Percentiles rank a stretch among this genome's conserved stretches.
These are phyloP conservation scores for Thalia dealbata DNA, from an alignment of 176 grass and related monocot species.

Conservation along the genomic window DNA sequence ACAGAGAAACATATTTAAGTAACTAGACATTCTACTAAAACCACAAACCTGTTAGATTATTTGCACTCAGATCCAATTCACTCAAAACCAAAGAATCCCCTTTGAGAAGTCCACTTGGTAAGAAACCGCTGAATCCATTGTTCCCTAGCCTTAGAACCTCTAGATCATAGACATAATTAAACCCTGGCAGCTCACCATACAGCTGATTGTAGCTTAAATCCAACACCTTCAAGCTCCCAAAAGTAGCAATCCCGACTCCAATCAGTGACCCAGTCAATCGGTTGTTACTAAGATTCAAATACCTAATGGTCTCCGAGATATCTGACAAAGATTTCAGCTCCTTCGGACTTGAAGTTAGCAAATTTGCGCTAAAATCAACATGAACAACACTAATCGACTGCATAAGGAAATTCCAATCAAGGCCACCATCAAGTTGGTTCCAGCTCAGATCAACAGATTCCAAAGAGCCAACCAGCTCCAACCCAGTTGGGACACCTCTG, in stretches of 20 bases:
- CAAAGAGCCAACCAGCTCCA: slow-evolving; percentile 47
- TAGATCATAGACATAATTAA: slow-evolving; percentile 99
- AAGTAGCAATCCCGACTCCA: slow-evolving; percentile 73
- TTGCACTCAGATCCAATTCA: slow-evolving; percentile 82
- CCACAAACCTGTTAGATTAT: slow-evolving; percentile 76
- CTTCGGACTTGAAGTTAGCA: slow-evolving; percentile 57
- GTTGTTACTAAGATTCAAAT: slow-evolving; percentile 84
- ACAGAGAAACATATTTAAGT: not conserved
- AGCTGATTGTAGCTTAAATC: slow-evolving; percentile 86
- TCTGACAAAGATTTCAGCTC: slow-evolving; percentile 88
- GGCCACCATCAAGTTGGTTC: slow-evolving; percentile 70
- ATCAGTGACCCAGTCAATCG: slow-evolving; percentile 73
- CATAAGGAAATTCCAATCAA: slow-evolving; percentile 95
- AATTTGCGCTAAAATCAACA: slow-evolving; percentile 91
- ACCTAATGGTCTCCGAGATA: slow-evolving; percentile 71
- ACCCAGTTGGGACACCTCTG: slow-evolving; percentile 61
- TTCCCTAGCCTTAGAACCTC: slow-evolving; percentile 76
- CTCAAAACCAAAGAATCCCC: slow-evolving; percentile 85
- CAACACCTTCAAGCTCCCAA: slow-evolving; percentile 89
- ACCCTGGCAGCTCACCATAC: slow-evolving; percentile 85
- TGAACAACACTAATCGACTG: slow-evolving; percentile 53
- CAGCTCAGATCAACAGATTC: slow-evolving; percentile 77
- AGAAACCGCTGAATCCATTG: slow-evolving; percentile 77
- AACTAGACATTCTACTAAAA: not conserved
- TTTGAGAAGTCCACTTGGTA: slow-evolving; percentile 87